Conservation (phyloP, 2,329 filamentous ascomycete genomes). For the Fusarium sterilihyphosum region DNA sequence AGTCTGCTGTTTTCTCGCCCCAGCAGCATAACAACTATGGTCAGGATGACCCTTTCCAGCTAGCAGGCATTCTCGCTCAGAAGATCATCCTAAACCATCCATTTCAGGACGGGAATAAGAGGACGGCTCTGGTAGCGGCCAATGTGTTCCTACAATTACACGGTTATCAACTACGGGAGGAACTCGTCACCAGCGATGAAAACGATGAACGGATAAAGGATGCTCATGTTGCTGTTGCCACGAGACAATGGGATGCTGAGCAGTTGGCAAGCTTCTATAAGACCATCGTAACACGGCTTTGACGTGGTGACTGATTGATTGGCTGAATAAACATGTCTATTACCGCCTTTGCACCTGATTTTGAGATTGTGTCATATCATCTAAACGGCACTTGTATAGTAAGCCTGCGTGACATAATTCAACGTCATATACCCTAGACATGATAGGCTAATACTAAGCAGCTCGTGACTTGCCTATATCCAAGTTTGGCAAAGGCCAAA, state of each 20-base stretch:
- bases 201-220: background rate
- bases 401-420: no score
- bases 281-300: background rate
- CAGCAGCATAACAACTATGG: background rate
- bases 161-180: background rate
- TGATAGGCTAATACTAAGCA: background rate
- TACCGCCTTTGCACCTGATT: no score
- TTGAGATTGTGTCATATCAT: background rate
- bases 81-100: background rate
- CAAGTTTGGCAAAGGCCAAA: background rate
- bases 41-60: background rate
- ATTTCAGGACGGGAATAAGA: background rate
- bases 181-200: background rate
- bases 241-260: background rate
- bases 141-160: background rate
- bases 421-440: background rate
- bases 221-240: background rate
- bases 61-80: background rate
- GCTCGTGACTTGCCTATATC: background rate
- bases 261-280: background rate
- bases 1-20: background rate
- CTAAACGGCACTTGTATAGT: background rate
- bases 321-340: background rate
- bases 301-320: background rate
- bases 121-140: background rate